Conservation (phyloP, 176 grass and related monocot species). For the Paspalum vaginatum region DNA sequence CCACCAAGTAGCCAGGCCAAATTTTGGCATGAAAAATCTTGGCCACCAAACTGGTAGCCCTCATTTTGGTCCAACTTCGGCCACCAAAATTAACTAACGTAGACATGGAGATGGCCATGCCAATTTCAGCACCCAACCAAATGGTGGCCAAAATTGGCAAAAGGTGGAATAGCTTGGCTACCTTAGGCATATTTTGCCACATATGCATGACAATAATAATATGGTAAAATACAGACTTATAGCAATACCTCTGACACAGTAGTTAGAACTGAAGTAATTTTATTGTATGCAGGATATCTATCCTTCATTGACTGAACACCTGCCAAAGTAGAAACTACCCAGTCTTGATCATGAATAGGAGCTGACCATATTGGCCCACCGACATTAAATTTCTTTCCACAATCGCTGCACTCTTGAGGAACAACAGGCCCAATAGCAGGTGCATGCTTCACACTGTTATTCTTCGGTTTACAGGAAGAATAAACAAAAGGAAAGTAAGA, state of each 20-base stretch:
- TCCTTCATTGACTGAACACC: slow-evolving; percentile 70
- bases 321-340: slow-evolving; percentile 79
- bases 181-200: not conserved
- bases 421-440: slow-evolving; percentile 91
- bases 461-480: slow-evolving; percentile 45
- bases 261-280: slow-evolving; percentile 81
- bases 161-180: too few species aligned
- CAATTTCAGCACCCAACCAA: too few species aligned
- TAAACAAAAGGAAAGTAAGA: slow-evolving; percentile 43
- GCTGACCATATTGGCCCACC: slow-evolving; percentile 97
- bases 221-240: slow-evolving; percentile 23
- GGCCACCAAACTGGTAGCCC: too few species aligned
- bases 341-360: slow-evolving; percentile 96
- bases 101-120: too few species aligned
- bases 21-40: too few species aligned
- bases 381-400: slow-evolving; percentile 91
- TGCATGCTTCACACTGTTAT: slow-evolving; percentile 82
- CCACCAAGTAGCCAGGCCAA: too few species aligned
- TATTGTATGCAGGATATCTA: slow-evolving; percentile 85
- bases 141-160: too few species aligned
- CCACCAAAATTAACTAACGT: too few species aligned
- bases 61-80: too few species aligned
- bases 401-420: slow-evolving; percentile 84
- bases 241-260: slow-evolving; percentile 77
- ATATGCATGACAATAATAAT: slow-evolving; percentile 26